Base-by-base conservation (phyloP, 768 basidiomycete species). In the Phylloporus arenicola region DNA sequence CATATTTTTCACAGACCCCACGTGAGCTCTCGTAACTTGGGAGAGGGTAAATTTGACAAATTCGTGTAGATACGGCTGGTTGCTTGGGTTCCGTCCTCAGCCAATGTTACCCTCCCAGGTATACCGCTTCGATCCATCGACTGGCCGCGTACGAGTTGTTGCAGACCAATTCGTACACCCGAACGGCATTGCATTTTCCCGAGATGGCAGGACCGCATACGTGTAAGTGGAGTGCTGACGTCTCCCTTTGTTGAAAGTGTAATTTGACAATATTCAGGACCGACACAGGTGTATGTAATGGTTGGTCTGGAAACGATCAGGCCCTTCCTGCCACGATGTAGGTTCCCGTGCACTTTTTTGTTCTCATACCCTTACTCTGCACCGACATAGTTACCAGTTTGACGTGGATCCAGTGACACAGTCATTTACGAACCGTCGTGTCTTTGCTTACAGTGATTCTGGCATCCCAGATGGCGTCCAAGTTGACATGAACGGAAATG, bases 1-100 rank as follows among this genome's bases (percentile, higher is more conserved):
- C 39, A 56, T 91, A 3, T 89, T 84, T 69, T 89, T 92, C 66
- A 91, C 89, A 0, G 89, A 91, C 56, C 74, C 76, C 9, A 70
- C 72, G 79, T 89, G 69, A 37, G 79, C 75, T 12, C 17, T 25
- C 29, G 1, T 3, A 16, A n/a, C 0, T 4, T 13, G 11, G 12
- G 9, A 4, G 19, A 3, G 12, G 14, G 2, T 11, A 30, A 45
- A 14, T 19, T 17, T 56, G 43, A 57, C 45, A 35, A 9, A 11
- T 19, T 20, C 25, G 1, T 48, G 27, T 51, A 86, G 84, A 20
- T 84, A 84, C 54, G 85, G 86, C 1, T 86, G 74, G 58, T 46
- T 84, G 25, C 78, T 78, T 53, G 68, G 73, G 45, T 90, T 89
- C 75, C 80, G 87, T 39, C 80, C 84, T 1, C 53, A 69, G 4